These are phyloP conservation scores for Magnaporthiopsis incrustans DNA, from an alignment of 2,329 filamentous ascomycete species.

Conservation along the genomic window DNA sequence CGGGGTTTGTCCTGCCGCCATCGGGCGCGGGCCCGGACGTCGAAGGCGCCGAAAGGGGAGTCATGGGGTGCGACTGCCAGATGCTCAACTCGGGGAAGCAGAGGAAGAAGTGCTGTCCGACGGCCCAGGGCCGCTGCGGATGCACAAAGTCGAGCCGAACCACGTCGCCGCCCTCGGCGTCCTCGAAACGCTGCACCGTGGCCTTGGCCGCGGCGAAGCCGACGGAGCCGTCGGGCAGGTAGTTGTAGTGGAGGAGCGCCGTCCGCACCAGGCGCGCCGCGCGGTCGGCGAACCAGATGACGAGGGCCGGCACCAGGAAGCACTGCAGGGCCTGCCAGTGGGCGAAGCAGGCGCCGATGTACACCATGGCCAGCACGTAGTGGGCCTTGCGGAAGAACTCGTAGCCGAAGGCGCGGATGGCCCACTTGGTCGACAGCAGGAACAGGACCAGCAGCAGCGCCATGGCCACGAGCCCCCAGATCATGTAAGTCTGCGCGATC, in stretches of 20 bases:
- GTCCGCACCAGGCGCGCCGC: conserved; percentile 49
- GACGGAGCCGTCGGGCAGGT: conserved; percentile 16
- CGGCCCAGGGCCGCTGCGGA: conserved; percentile 50
- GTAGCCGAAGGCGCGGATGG: conserved; percentile 55
- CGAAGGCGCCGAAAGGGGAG: conserved; percentile 47
- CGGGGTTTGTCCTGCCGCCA: conserved; percentile 23
- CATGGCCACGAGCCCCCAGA: conserved; percentile 67
- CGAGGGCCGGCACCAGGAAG: conserved; percentile 59
- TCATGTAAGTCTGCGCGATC: conserved; percentile 58
- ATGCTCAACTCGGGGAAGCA: conserved; percentile 59
- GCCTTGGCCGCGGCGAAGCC: conserved; percentile 37
- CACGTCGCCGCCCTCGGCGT: conserved; percentile 50
- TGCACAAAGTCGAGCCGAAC: conserved; percentile 60
- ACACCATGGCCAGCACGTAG: conserved; percentile 65
- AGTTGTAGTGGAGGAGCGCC: conserved; percentile 52
- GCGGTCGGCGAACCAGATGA: conserved; percentile 59
- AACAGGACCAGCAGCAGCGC: conserved; percentile 53
- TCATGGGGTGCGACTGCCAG: conserved; percentile 69
- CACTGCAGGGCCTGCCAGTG: conserved; percentile 64
- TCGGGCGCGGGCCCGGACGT: conserved; percentile 19
- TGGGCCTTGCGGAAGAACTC: conserved; percentile 71
- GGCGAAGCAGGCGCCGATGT: conserved; percentile 67
- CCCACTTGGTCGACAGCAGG: conserved; percentile 39
- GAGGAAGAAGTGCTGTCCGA: conserved; percentile 66
- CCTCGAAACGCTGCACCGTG: conserved; percentile 42